Base-by-base conservation (phyloP, 768 basidiomycete species). In the Boletus tomentosulus region DNA sequence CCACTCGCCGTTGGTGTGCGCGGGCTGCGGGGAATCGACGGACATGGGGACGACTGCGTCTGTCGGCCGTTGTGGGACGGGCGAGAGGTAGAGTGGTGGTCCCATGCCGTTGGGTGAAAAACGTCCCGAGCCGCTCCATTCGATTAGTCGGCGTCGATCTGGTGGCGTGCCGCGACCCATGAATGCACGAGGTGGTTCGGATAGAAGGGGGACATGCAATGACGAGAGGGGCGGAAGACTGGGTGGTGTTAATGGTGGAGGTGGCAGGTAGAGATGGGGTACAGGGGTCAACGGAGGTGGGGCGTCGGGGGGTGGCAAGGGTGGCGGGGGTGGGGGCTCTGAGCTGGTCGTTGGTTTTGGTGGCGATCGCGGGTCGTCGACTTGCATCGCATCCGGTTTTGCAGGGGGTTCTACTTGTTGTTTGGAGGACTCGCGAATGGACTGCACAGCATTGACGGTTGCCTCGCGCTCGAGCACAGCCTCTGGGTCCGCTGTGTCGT, bases 141-240 rank as follows among this genome's bases (percentile, higher is more conserved):
- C 68, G 9, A 56, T 41, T 11, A 68, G 51, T n/a, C 68, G 62
- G 15, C 54, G 61, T 42, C 64, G 62, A 19, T 70, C 70, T 7
- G 68, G 68, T 3, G 68, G 68, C 0, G 68, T 70, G 11, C 68
- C 68, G 3, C 68, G 70, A 19, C 68, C 68, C 68, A 70, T 70
- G 34, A 70, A 70, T 3, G 70, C 68, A 27, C 70, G 68, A 1
- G 66, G 64, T 1, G 67, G 68, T 41, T 70, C 68, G 12, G 68
- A 70, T 7, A 70, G 51, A 1, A 70, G 41, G 33, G 68, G 68
- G 22, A 71, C 68, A 24, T 69, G 68, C 35, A 70, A 46, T 0
- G 68, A 71, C 0, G 68, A 68, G 1, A 70, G 68, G 2, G 54
- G 43, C 0, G 64, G 69, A 31, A 70, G 56, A 6, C 30, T 53